Evolutionary conservation across 169 alveolate species (phyloP).

Genomic region (Perkinsus olseni): DNA sequence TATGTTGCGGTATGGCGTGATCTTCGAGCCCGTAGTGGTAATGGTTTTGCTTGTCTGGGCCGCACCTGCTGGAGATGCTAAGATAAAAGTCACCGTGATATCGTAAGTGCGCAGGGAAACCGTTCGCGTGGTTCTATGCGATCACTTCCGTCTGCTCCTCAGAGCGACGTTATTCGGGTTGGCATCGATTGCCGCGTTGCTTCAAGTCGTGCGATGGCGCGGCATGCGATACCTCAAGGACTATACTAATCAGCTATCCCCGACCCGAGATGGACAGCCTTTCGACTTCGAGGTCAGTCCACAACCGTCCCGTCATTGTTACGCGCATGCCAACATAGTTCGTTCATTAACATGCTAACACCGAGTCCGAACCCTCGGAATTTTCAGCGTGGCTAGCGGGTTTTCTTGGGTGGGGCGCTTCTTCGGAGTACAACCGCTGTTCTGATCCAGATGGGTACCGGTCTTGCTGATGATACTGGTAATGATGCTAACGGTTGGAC

Average conservation of each 20-base stretch:
- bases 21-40: background rate
- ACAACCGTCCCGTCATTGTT: background rate
- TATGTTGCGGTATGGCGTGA: background rate
- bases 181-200: background rate
- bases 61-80: background rate
- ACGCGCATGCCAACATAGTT: no score
- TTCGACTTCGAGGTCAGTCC: background rate
- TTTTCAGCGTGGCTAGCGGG: no score
- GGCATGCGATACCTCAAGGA: background rate
- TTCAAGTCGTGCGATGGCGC: background rate
- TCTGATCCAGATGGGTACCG: background rate
- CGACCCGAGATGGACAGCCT: background rate
- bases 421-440: background rate
- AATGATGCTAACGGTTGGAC: background rate
- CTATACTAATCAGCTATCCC: background rate
- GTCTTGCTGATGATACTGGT: background rate
- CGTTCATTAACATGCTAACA: no score
- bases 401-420: no score
- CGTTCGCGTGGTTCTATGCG: background rate
- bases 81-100: background rate
- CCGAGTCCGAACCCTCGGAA: no score
- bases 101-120: background rate
- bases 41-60: background rate
- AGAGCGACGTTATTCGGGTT: background rate
- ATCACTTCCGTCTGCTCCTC: background rate